Evolutionary conservation across 2,329 filamentous ascomycete species (phyloP).

Genomic region (Alternaria longipes): DNA sequence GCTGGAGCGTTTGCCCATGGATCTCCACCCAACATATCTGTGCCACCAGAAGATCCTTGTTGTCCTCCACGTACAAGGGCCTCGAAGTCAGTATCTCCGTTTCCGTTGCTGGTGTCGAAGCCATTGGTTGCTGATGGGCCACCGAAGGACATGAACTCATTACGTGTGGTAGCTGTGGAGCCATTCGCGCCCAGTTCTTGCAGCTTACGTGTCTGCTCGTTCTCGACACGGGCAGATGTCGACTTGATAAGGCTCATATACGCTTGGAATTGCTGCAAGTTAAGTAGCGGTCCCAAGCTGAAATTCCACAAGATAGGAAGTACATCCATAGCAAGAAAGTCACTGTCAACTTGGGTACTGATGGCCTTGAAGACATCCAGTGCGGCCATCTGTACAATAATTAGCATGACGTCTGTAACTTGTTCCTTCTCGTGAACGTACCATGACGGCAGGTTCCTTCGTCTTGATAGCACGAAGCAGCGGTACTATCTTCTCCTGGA

Average conservation of each 20-base stretch:
- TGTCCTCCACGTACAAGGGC: constrained; percentile 82
- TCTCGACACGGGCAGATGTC: constrained; percentile 81
- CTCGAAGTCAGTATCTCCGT: constrained; percentile 82
- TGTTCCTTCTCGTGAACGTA: constrained; percentile 32
- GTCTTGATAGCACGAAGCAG: constrained; percentile 93
- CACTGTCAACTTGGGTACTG: constrained; percentile 81
- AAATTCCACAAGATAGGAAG: constrained; percentile 91
- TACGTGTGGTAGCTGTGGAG: constrained; percentile 63
- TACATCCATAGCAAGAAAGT: constrained; percentile 91
- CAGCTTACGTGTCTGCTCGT: constrained; percentile 87
- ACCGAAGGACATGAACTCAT: constrained; percentile 77
- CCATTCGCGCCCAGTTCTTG: constrained; percentile 77
- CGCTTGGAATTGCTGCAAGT: constrained; percentile 82
- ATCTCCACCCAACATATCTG: constrained; percentile 54
- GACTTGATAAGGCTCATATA: constrained; percentile 91
- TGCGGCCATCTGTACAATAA: constrained; percentile 71
- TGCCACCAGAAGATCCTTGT: constrained; percentile 44
- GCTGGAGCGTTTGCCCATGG: constrained; percentile 53
- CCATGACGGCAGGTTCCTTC: constrained; percentile 96
- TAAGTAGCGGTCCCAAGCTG: constrained; percentile 86
- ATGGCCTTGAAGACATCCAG: constrained; percentile 86
- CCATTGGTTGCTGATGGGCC: constrained; percentile 63
- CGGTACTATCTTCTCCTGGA: constrained; percentile 96
- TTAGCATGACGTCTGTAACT: constrained; percentile 10
- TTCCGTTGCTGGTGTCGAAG: constrained; percentile 62